Base-by-base conservation (phyloP, 495 filamentous ascomycete species). In the Aspergillus cavernicola region DNA sequence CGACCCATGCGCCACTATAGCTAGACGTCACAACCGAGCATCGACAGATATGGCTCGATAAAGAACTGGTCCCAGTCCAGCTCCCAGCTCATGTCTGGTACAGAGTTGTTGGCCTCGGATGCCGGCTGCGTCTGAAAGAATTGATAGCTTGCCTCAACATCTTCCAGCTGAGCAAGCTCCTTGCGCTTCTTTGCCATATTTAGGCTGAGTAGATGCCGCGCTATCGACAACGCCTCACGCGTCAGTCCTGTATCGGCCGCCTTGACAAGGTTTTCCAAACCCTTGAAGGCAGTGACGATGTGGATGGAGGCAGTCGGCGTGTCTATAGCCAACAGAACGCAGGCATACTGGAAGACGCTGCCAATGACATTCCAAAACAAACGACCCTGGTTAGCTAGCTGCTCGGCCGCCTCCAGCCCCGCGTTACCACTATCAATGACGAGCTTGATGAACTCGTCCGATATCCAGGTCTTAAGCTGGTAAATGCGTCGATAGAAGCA, bases 401-500 rank as follows among this genome's bases (percentile, higher is more conserved):
- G 58, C 51, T 65, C 41, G 4, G 64, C 64, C 10, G 66, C 64
- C 29, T 52, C 26, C 9, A 69, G 36, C 50, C 47, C 66, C 11
- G 41, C 54, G 13, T 58, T 68, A 3, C 66, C 66, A 52, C 49
- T 57, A 28, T 61, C 54, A 42, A 68, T 65, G 40, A 68, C 12
- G 6, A 60, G 22, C 8, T 60, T 5, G 32, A 66, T 62, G 11
- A 50, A 15, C 0, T 64, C 57, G 23, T 66, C 57, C 18, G 66
- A 22, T 40, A 68, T 54, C 16, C 54, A 5, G 10, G 19, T 29
- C 48, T 67, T 67, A 33, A 64, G 58, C 48, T 63, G 64, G 42
- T 66, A 66, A 48, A 65, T 10, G 32, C 66, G 66, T 28, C 66
- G 62, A 53, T 69, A 69, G 57, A 69, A 69, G 42, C 64, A 66